Percentiles rank a stretch among this genome's conserved stretches.
phyloP scores from a whole-genome alignment of 2,329 filamentous ascomycete species.

The Xylaria polymorpha region DNA sequence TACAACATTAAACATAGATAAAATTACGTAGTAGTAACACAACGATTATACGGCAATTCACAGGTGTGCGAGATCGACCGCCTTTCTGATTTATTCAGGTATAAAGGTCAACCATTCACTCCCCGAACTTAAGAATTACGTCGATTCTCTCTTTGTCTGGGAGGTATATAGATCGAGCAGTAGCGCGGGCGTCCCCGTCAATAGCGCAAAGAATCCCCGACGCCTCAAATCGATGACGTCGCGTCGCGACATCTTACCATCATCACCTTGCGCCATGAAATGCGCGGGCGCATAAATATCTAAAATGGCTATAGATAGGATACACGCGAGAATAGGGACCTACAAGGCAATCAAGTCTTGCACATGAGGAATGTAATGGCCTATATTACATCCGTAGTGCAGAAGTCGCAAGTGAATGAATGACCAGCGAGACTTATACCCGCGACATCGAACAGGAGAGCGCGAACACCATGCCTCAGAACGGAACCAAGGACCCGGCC shows the following conservation, averaged over 20 bases:
- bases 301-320: background rate
- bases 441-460: slow-evolving; percentile 42
- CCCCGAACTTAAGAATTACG: background rate
- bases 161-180: slow-evolving; percentile 9
- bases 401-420: slow-evolving; percentile 18
- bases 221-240: slow-evolving; percentile 38
- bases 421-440: slow-evolving; percentile 31
- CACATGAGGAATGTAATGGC: background rate
- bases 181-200: background rate
- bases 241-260: slow-evolving; percentile 26
- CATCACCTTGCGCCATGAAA: slow-evolving; percentile 20
- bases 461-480: slow-evolving; percentile 42
- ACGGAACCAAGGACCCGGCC: slow-evolving; percentile 36
- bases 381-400: background rate
- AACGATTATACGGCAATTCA: background rate
- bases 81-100: background rate
- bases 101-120: background rate
- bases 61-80: background rate
- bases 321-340: too few relatives aligned
- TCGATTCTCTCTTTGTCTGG: background rate
- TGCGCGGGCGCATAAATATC: background rate
- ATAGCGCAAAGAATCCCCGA: slow-evolving; percentile 15
- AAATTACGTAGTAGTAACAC: background rate
- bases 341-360: background rate
- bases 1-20: background rate